Evolutionary conservation across 148 eudicot species (phyloP).

Genomic region (Camellia granthamiana): DNA sequence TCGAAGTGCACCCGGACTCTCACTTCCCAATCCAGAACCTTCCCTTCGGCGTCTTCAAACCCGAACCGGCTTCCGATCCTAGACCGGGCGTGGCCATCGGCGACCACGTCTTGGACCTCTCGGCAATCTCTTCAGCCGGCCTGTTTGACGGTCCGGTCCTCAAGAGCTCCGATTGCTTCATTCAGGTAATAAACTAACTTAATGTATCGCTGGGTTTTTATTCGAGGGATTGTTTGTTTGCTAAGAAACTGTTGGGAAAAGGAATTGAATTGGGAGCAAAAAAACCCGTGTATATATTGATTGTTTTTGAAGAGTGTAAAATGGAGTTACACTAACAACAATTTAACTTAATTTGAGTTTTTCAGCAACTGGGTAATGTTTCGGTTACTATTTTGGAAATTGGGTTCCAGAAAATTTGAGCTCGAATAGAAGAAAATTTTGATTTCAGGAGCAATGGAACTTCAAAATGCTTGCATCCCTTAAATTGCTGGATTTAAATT

Average conservation of each 20-base stretch:
- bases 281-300: too few species aligned
- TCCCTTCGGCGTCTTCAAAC: constrained; percentile 81
- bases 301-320: too few species aligned
- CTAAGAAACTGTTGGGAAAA: not conserved
- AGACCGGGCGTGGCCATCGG: constrained; percentile 91
- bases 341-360: too few species aligned
- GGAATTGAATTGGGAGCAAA: not conserved
- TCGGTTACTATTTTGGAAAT: too few species aligned
- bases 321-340: too few species aligned
- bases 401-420: too few species aligned
- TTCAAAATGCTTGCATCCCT: too few species aligned
- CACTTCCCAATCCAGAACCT: constrained; percentile 90
- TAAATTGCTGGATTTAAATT: not conserved
- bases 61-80: constrained; percentile 46
- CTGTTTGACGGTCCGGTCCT: constrained; percentile 70
- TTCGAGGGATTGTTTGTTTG: not conserved
- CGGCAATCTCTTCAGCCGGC: constrained; percentile 53
- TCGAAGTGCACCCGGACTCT: constrained; percentile 63
- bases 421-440: too few species aligned
- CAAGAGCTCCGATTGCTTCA: constrained; percentile 68
- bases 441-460: too few species aligned
- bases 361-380: too few species aligned
- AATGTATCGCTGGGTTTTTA: not conserved
- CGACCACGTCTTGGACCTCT: constrained; percentile 77
- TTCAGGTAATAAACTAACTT: constrained; percentile 43